These are phyloP conservation scores for Infundibulicybe gibba DNA, from an alignment of 768 basidiomycete species.

Conservation along the genomic window DNA sequence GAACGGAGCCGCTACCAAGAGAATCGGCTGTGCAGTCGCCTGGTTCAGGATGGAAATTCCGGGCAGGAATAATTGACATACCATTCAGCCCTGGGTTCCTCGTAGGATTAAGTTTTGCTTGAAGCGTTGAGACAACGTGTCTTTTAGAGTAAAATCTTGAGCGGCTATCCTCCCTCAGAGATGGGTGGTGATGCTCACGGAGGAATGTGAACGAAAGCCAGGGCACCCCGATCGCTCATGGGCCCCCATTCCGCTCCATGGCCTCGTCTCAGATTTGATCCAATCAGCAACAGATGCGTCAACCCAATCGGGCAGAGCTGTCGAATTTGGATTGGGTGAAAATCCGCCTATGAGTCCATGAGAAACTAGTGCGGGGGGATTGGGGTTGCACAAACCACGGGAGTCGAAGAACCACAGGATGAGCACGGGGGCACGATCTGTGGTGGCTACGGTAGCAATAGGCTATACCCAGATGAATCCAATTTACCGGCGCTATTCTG, in stretches of 20 bases:
- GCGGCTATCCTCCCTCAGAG: background rate
- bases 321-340: slow-evolving; percentile 38
- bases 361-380: background rate
- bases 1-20: slow-evolving; percentile 56
- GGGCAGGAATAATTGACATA: slow-evolving; percentile 9
- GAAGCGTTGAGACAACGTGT: slow-evolving; percentile 32
- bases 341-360: slow-evolving; percentile 41
- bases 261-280: slow-evolving; percentile 49
- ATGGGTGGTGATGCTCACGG: slow-evolving; percentile 40
- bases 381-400: slow-evolving; percentile 35
- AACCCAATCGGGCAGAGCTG: slow-evolving; percentile 62
- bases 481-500: slow-evolving; percentile 32
- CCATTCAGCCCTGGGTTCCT: slow-evolving; percentile 43
- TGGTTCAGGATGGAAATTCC: background rate
- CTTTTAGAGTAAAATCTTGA: slow-evolving; percentile 16
- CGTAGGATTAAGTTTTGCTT: slow-evolving; percentile 24
- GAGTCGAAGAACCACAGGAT: slow-evolving; percentile 82
- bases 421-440: slow-evolving; percentile 47
- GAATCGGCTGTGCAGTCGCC: slow-evolving; percentile 41
- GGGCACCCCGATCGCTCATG: slow-evolving; percentile 43
- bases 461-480: slow-evolving; percentile 13
- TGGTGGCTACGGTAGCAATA: too few relatives aligned
- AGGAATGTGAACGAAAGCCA: slow-evolving; percentile 77
- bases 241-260: slow-evolving; percentile 61
- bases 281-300: slow-evolving; percentile 58